Evolutionary conservation across 305 asterid genomes (phyloP), one percentile per base, ranked within the genome.

Genomic region (Petunia hybrid): DNA sequence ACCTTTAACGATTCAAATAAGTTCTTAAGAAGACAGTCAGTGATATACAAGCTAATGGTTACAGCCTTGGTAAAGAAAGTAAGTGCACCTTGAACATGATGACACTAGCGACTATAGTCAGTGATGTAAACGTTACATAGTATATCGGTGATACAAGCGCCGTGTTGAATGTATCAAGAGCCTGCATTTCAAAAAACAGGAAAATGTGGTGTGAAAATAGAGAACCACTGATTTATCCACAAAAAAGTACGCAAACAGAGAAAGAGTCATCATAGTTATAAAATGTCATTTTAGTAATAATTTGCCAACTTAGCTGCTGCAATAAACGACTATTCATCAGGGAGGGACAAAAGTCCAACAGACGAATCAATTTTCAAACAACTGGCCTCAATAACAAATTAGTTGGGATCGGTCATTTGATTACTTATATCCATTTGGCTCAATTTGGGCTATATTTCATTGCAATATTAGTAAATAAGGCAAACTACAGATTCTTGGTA

Each of bases 131-230:
- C 81, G 10, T 85, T 1, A 80, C 86, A 80, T 85, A 85, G 80
- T 85, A 83, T 76, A 85, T 82, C 8, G 88, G 88, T 35, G 88
- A 82, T 53, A 85, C 88, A 53, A 85, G 79, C 2, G 88, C 79
- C 3, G 88, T 46, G 56, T 82, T 85, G 81, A 85, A 85, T 31
- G 86, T 85, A 80, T 85, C 88, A 70, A 85, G 86, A 31, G 88
- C 88, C 88, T 85, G 84, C 83, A 79, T 73, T 35, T 48, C 42
- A 35, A 73, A 73, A 31, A 55, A 10, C 45, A 53, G 62, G 35
- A 73, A 70, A 51, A 35, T 48, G 16, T 48, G 45, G 62, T 48
- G 45, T 35, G 14, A 73, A 48, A 41, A 14, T 35, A 6, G 43
- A 61, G 4, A 39, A 36, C 40, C n/a, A 69, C 22, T 46, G 10